Evolutionary conservation across 768 basidiomycete genomes (phyloP), one percentile per base, ranked within the genome.

Genomic region (Mycena vulgaris): DNA sequence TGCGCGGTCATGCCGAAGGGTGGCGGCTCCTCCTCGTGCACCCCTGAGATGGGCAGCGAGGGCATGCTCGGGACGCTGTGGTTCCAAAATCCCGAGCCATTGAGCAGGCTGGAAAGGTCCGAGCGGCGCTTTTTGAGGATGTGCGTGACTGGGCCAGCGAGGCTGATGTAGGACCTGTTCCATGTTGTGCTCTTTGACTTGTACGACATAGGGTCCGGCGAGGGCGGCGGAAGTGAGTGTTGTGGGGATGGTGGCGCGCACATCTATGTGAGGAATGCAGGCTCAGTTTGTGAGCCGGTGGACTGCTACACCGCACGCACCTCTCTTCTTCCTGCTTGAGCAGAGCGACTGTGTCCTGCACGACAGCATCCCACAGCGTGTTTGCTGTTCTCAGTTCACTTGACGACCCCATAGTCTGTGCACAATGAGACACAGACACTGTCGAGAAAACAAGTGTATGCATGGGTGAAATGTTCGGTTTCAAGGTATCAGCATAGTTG

Each of bases 321-420:
- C 83, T 89, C 76, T 81, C 87, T 75, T 95, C 93, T 72, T 95
- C 93, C 31, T 83, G 87, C 72, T 95, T 92, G 51, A 95, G 81
- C 42, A 87, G 80, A 39, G 81, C 80, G 68, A 94, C 84, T 10
- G 92, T 89, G 73, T 94, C 91, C 73, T 90, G 89, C n/a, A 95
- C 86, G 52, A 89, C 86, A 10, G 90, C 87, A 69, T 94, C 92
- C 94, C 94, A 95, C 28, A 88, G 80, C 56, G 88, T 84, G 64
- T 92, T 92, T 49, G 93, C 89, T 55, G 83, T 79, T 72, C 93
- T 87, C 63, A 95, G 83, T 55, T 93, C 89, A 64, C 91, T 87
- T 47, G 95, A 83, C 35, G 89, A 85, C 73, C 87, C 84, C 72
- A 93, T 81, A 56, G 92, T 90, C 93, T 94, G 68, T 19, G 37